Evolutionary conservation across 129 eudicot species (phyloP).

Genomic region (Tanacetum coccineum): DNA sequence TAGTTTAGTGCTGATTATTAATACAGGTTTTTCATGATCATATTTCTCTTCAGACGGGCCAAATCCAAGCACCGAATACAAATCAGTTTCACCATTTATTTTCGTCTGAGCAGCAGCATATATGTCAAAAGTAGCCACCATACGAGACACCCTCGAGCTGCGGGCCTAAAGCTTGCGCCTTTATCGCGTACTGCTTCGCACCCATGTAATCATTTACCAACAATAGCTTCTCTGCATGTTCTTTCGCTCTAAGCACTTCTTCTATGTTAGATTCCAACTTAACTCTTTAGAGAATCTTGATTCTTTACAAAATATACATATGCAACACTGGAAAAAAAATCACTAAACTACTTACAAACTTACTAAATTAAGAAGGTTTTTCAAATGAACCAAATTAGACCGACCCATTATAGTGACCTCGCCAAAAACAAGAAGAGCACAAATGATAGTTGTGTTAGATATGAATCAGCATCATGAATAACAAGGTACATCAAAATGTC

Average conservation of each 20-base stretch:
- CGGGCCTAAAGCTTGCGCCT: conserved; percentile 80
- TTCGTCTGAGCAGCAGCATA: conserved; percentile 48
- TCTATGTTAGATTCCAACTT: conserved; percentile 68
- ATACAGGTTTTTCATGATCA: too few species aligned
- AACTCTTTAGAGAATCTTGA: conserved; percentile 8
- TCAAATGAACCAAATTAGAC: too few species aligned
- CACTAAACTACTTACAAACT: not conserved
- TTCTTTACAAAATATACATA: conserved; percentile 13
- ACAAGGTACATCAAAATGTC: too few species aligned
- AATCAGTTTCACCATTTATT: conserved; percentile 70
- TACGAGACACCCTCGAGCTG: conserved; percentile 82
- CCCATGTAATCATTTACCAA: conserved; percentile 57
- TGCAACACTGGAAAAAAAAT: not conserved
- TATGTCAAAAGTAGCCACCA: conserved; percentile 92
- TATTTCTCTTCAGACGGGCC: conserved; percentile 68
- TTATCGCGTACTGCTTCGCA: conserved; percentile 69
- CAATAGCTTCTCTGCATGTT: conserved; percentile 84
- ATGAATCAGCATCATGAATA: too few species aligned
- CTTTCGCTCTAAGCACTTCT: conserved; percentile 79
- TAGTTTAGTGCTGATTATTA: too few species aligned
- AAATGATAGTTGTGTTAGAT: too few species aligned
- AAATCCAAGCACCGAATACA: conserved; percentile 74
- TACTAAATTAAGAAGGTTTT: not conserved
- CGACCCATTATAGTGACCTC: too few species aligned
- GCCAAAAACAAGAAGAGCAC: too few species aligned